phyloP scores from a whole-genome alignment of 805 yeast genomes.

The Wickerhamiella nectarea region DNA sequence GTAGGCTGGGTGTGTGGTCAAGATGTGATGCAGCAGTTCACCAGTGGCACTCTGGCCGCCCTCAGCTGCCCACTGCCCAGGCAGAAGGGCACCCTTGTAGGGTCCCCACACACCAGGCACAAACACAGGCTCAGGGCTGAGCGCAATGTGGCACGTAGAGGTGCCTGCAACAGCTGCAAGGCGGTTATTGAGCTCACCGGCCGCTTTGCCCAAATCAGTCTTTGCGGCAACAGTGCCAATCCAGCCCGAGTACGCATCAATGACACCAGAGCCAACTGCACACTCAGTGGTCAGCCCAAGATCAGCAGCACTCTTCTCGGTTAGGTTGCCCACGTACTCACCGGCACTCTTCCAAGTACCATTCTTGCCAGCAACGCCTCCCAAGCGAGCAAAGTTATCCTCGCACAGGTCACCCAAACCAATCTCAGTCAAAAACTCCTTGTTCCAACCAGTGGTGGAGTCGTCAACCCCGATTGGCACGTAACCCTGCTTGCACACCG shows the following conservation, averaged over 20 bases:
- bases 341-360: conserved; percentile 80
- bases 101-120: conserved; percentile 99
- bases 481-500: conserved; percentile 91
- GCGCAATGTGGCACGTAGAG: conserved; percentile 87
- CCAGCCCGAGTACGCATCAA: conserved; percentile 99
- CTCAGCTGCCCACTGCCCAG: conserved; percentile 87
- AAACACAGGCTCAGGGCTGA: conserved; percentile 72
- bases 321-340: conserved; percentile 66
- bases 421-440: conserved; percentile 52
- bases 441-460: conserved; percentile 79
- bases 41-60: conserved; percentile 99
- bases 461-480: conserved; percentile 87
- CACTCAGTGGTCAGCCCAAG: conserved; percentile 70
- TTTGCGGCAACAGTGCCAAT: conserved; percentile 94
- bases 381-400: conserved; percentile 63
- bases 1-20: conserved; percentile 80
- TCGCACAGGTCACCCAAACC: conserved; percentile 66
- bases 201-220: conserved; percentile 30
- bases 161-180: conserved; percentile 98
- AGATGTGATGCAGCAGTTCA: conserved; percentile 75
- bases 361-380: conserved; percentile 65
- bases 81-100: conserved; percentile 83
- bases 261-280: conserved; percentile 88
- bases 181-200: conserved; percentile 49
- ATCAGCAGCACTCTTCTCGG: conserved; percentile 55